A percentile compares a stretch with the other conserved stretches of the same genome.
Conservation (phyloP, 352 stramenopile species). For the Phytophthora pini region DNA sequence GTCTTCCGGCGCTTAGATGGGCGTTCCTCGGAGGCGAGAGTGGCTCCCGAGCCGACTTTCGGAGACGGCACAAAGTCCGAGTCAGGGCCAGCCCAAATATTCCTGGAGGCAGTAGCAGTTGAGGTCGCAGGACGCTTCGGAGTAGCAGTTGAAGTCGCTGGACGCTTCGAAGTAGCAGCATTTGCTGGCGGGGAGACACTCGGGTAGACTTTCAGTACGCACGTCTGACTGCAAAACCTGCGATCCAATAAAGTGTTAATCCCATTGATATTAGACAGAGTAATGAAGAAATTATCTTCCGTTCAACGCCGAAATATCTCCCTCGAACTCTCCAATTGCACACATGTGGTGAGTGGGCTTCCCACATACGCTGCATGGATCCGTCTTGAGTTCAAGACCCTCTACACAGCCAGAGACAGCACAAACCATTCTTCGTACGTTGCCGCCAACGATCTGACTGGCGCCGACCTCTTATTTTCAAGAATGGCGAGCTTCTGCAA, state of each 20-base stretch:
- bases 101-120: too few relatives aligned
- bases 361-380: slow-evolving; percentile 7
- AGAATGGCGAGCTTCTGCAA: too few relatives aligned
- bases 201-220: background rate
- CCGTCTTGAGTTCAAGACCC: background rate
- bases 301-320: slow-evolving; percentile 5
- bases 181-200: too few relatives aligned
- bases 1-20: background rate
- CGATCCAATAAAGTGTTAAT: background rate
- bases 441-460: too few relatives aligned
- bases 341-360: slow-evolving; percentile 5
- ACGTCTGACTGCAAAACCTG: background rate
- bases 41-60: background rate
- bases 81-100: background rate
- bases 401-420: slow-evolving; percentile 2
- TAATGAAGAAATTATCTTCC: background rate
- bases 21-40: background rate
- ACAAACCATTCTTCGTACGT: background rate
- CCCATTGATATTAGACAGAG: background rate
- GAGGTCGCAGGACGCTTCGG: too few relatives aligned
- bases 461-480: too few relatives aligned
- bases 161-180: too few relatives aligned
- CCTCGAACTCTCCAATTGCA: slow-evolving; percentile 4
- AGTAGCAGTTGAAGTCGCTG: too few relatives aligned
- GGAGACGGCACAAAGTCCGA: slow-evolving; percentile 1